Base-by-base conservation (phyloP, 202 grass and related monocot species). In the Saccharum hybrid region DNA sequence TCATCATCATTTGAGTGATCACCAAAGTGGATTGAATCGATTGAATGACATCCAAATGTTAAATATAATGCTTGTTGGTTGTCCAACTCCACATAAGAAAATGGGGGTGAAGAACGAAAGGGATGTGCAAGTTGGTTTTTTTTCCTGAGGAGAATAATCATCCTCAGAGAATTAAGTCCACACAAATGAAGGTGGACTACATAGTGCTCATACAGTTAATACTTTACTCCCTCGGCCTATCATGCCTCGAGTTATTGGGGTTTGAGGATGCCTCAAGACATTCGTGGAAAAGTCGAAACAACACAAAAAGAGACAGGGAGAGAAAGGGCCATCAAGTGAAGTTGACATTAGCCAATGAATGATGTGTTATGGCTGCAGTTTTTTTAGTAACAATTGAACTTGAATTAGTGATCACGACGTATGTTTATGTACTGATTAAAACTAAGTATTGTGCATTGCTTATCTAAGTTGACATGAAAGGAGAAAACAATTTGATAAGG, bases 81-180 rank as follows among this genome's bases (percentile, higher is more conserved):
- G 79, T 79, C 80, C 71, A 86, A 78, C 81, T 84, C 87, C 72
- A 68, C 33, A 41, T 39, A 69, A 81, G 77, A 84, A 81, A 86
- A 91, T 66, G n/a, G n/a, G 41, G 33, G 61, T 21, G 48, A 81
- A 31, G 83, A 84, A 59, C 3, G 83, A 84, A 80, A 74, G 60
- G 11, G 75, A 66, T 65, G 45, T 18, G 69, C 54, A 82, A 84
- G 60, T 69, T 87, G 63, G 23, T n/a, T n/a, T 73, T 18, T 36
- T 77, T 78, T 45, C 10, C 38, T 51, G 10, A 43, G 7, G 51
- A 51, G 69, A 13, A 72, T 84, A 89, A 84, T 87, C 72, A 78
- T 12, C 41, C 3, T 22, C 33, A 83, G 52, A 82, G 52, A 60
- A 52, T 74, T 65, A 86, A 81, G 87, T 85, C 82, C 87, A 81